Evolutionary conservation across 805 yeast genomes (phyloP).

Genomic region (Candida taoyuanica): DNA sequence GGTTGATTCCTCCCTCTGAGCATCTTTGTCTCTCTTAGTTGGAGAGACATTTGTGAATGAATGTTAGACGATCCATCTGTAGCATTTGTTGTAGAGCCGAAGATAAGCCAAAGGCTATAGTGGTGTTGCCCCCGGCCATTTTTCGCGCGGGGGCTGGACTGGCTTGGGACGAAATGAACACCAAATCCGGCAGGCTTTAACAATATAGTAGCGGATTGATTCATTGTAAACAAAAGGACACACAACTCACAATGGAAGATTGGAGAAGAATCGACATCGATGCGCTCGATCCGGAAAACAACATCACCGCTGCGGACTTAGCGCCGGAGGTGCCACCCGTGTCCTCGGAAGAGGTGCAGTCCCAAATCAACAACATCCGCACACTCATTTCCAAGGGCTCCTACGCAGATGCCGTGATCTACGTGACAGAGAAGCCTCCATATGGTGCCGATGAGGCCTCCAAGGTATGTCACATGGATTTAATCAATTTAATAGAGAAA

Average conservation of each 20-base stretch:
- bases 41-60: neutral
- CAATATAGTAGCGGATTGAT: too few species aligned
- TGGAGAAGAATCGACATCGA: slow-evolving; percentile 97
- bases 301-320: slow-evolving; percentile 57
- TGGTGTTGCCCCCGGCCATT: neutral
- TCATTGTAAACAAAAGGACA: neutral
- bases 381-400: slow-evolving; percentile 67
- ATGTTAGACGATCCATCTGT: neutral
- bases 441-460: slow-evolving; percentile 66
- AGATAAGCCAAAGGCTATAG: neutral
- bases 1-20: slow-evolving; percentile 19
- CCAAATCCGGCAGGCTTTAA: neutral
- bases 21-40: too few species aligned
- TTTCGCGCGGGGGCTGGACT: neutral
- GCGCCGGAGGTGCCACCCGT: slow-evolving; percentile 43
- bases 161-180: too few species aligned
- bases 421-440: slow-evolving; percentile 71
- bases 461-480: slow-evolving; percentile 34
- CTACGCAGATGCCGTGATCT: slow-evolving; percentile 57
- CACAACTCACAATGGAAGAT: slow-evolving; percentile 44
- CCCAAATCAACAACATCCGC: slow-evolving; percentile 55
- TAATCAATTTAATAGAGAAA: too few species aligned
- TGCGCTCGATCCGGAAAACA: slow-evolving; percentile 77
- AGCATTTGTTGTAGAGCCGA: neutral
- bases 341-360: slow-evolving; percentile 48